Base-by-base conservation (phyloP, 139 green algal species). In the Volvox africanus region DNA sequence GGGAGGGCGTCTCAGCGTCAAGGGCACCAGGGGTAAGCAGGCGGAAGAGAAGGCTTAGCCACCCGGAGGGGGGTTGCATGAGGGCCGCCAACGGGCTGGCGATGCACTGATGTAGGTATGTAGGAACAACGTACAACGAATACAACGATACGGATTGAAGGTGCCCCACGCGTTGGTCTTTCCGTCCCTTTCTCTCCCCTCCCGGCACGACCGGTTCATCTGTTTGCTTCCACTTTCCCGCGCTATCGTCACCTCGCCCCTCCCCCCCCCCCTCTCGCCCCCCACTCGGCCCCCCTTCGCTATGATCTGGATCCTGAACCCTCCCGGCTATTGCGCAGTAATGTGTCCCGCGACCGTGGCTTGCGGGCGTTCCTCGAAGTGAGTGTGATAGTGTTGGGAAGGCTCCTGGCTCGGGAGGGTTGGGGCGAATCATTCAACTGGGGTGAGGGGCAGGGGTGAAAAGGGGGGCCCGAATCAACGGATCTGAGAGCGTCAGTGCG, bases 291-390 rank as follows among this genome's bases (percentile, higher is more conserved):
- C 69, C 17, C 36, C 79, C 79, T 71, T 3, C 22, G 44, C 79
- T 26, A 14, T 77, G 73, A n/a, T 37, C 86, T 37, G 21, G 61
- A 33, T 30, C 78, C 30, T 16, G 35, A 33, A 37, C n/a, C 88
- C 9, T 35, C 75, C 50, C 22, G 61, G 79, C 65, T 28, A 12
- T 55, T 73, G 65, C 16, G 21, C 92, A 95, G 91, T 84, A 98
- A 98, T 86, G 94, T 95, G 2, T 96, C 94, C 0, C 92, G 97
- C 0, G 97, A 99, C 88, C 93, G 97, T 6, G 97, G 97, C 0
- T 86, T 96, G 55, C 89, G 97, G 0, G 96, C 97, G 0, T 79
- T 98, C 82, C 84, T 98, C 30, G 97, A 99, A 91, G 94, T 96
- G 20, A 20, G 81, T 22, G n/a, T 6, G 65, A 73, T 9, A 55